These are phyloP conservation scores for Fusarium fracticaudum DNA, from an alignment of 2,329 filamentous ascomycete genomes.

Conservation along the genomic window DNA sequence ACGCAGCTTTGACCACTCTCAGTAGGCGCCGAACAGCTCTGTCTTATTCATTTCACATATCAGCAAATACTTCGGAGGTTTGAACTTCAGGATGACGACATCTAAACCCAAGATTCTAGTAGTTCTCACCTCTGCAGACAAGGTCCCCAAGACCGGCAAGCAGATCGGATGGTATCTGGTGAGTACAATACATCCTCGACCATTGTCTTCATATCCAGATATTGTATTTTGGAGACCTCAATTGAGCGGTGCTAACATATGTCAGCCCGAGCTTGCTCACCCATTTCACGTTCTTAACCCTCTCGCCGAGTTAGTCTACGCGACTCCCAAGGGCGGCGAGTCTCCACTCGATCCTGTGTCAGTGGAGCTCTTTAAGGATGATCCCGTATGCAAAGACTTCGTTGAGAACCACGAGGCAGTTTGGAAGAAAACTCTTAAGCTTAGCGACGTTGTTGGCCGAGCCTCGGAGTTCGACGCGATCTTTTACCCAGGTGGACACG, in stretches of 20 bases:
- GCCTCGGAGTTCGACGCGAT: not conserved
- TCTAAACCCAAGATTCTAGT: not conserved
- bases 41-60: accelerated
- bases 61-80: accelerated
- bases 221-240: too few relatives aligned
- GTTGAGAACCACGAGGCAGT: not conserved
- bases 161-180: slow-evolving; percentile 1
- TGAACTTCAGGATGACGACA: not conserved
- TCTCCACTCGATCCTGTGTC: not conserved
- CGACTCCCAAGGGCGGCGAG: not conserved
- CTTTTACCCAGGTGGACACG: not conserved
- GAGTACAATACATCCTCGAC: not conserved
- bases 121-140: not conserved
- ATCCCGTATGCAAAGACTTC: not conserved
- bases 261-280: not conserved
- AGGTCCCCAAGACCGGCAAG: not conserved
- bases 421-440: not conserved
- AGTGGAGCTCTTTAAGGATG: not conserved
- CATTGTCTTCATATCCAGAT: too few relatives aligned
- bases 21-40: accelerated
- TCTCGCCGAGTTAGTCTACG: not conserved
- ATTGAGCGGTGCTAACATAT: not conserved
- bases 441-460: not conserved
- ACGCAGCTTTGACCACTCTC: not conserved
- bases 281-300: not conserved